Conservation (phyloP, 345 rosid genomes). For the Ricinus communis region DNA sequence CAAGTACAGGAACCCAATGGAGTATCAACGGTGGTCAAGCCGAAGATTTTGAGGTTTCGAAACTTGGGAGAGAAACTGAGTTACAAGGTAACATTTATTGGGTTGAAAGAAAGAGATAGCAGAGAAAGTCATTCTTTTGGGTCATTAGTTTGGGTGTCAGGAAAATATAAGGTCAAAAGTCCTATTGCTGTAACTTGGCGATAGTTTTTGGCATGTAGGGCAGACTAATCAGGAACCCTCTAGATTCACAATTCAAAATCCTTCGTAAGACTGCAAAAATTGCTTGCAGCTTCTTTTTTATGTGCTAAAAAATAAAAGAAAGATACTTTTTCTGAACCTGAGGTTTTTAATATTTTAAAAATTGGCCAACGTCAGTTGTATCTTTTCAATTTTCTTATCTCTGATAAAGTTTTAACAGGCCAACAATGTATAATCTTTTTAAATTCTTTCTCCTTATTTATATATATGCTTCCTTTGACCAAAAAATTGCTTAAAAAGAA, state of each 20-base stretch:
- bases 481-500: too few relatives aligned
- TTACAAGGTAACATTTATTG: slow-evolving; percentile 48
- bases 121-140: slow-evolving; percentile 45
- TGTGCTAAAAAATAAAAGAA: not conserved
- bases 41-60: slow-evolving; percentile 33
- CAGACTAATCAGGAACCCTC: not conserved
- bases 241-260: not conserved
- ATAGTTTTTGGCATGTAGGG: not conserved
- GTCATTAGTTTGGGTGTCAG: slow-evolving; percentile 58
- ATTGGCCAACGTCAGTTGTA: too few relatives aligned
- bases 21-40: slow-evolving; percentile 38
- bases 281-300: not conserved
- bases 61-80: slow-evolving; percentile 51
- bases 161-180: slow-evolving; percentile 54
- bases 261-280: not conserved
- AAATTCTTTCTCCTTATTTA: too few relatives aligned
- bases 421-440: too few relatives aligned
- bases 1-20: slow-evolving; percentile 43
- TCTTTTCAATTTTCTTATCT: too few relatives aligned
- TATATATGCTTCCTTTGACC: too few relatives aligned
- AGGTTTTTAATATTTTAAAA: too few relatives aligned
- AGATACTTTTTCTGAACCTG: not conserved
- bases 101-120: slow-evolving; percentile 3
- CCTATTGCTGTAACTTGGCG: slow-evolving; percentile 70
- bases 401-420: too few relatives aligned